phyloP scores from a whole-genome alignment of 352 stramenopile genomes.

The Globisporangium mamillatum region DNA sequence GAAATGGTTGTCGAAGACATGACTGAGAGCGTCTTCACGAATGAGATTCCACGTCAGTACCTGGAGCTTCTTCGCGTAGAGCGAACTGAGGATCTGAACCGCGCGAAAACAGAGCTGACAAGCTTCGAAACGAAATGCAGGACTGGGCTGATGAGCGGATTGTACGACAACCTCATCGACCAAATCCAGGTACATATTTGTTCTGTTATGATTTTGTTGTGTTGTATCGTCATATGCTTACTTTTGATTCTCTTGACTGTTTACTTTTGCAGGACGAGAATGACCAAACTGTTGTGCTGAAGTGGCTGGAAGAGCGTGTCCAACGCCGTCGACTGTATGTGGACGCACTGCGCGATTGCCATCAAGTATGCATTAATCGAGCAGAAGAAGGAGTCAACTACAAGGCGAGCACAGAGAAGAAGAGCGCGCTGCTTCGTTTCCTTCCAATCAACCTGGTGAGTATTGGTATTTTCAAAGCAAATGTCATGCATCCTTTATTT shows the following conservation, averaged over 20 bases:
- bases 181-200: constrained; percentile 53
- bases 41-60: constrained; percentile 77
- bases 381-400: constrained; percentile 73
- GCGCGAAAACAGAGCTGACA: constrained; percentile 45
- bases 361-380: constrained; percentile 63
- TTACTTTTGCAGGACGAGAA: constrained; percentile 48
- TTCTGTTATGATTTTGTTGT: neutral
- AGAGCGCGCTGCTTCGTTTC: constrained; percentile 68
- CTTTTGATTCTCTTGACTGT: neutral
- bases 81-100: constrained; percentile 45
- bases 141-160: constrained; percentile 48
- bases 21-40: constrained; percentile 76
- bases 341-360: constrained; percentile 62
- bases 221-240: neutral
- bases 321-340: constrained; percentile 69
- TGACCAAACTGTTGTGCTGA: constrained; percentile 61
- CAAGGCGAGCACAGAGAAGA: constrained; percentile 84
- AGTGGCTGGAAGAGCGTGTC: constrained; percentile 73
- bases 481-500: neutral
- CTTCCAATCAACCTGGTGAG: constrained; percentile 73
- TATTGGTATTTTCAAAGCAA: neutral
- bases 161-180: constrained; percentile 85
- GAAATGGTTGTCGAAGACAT: constrained; percentile 85
- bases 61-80: constrained; percentile 63
- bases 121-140: constrained; percentile 67